Conservation (phyloP, 75 land plant genomes). For the Picea glauca region DNA sequence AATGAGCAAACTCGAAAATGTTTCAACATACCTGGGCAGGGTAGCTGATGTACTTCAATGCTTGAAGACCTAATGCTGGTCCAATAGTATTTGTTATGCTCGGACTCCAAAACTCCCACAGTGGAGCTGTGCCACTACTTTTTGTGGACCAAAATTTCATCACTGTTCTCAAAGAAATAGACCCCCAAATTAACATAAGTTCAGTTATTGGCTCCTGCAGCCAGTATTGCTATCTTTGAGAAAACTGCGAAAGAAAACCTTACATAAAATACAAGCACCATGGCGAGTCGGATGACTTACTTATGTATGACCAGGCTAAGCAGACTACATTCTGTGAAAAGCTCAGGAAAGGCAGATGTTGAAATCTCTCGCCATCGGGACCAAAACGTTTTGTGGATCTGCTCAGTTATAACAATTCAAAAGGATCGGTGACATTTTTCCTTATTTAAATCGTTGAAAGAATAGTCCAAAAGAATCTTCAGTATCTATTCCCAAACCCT, state of each 20-base stretch:
- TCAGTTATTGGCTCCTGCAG: background rate
- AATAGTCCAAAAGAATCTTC: background rate
- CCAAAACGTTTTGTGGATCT: conserved; percentile 93
- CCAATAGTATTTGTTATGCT: conserved; percentile 94
- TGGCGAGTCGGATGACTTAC: conserved; percentile 32
- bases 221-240: background rate
- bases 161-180: conserved; percentile 46
- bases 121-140: conserved; percentile 67
- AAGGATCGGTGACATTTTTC: background rate
- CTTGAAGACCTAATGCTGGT: conserved; percentile 96
- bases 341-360: conserved; percentile 87
- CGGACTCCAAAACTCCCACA: conserved; percentile 86
- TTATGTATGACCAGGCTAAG: conserved; percentile 80
- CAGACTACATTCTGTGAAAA: conserved; percentile 87
- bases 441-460: background rate
- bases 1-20: no score
- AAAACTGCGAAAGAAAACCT: background rate
- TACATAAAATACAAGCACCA: no score
- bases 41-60: conserved; percentile 97
- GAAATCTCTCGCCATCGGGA: conserved; percentile 69
- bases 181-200: background rate
- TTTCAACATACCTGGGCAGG: conserved; percentile 77
- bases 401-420: conserved; percentile 8
- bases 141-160: conserved; percentile 61
- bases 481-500: no score